These are phyloP conservation scores for Vairimorpha apis DNA, from an alignment of 371 early-diverging fungal genomes.

Conservation along the genomic window DNA sequence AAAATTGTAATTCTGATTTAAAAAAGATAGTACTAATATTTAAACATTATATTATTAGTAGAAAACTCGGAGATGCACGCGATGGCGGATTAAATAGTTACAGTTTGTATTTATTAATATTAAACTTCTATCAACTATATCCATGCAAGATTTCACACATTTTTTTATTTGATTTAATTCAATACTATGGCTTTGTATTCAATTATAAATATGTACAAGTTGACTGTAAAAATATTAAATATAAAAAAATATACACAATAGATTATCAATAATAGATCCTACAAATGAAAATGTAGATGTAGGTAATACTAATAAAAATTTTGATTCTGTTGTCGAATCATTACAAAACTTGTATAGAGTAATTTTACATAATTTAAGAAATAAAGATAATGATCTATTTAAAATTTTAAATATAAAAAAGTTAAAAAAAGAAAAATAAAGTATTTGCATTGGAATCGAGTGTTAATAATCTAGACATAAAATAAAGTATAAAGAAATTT, in stretches of 20 bases:
- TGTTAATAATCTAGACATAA: no score
- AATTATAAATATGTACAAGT: slow-evolving; percentile 32
- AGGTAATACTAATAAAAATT: slow-evolving; percentile 35
- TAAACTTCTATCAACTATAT: slow-evolving; percentile 73
- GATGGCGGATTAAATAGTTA: slow-evolving; percentile 87
- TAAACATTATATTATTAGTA: slow-evolving; percentile 72
- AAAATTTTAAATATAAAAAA: no score
- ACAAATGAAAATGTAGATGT: slow-evolving; percentile 39
- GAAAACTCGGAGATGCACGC: slow-evolving; percentile 76
- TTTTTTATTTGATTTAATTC: slow-evolving; percentile 82
- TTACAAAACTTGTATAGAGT: slow-evolving; percentile 45
- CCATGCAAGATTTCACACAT: slow-evolving; percentile 69
- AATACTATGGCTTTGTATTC: slow-evolving; percentile 71
- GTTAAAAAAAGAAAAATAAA: no score
- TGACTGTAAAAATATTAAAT: slow-evolving; percentile 9
- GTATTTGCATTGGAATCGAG: no score
- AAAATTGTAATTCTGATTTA: slow-evolving; percentile 65
- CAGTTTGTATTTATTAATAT: slow-evolving; percentile 72
- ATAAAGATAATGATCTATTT: no score
- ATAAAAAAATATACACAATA: slow-evolving; percentile 17
- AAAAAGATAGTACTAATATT: slow-evolving; percentile 69
- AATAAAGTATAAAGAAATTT: no score
- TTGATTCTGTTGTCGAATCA: slow-evolving; percentile 24
- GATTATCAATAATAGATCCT: slow-evolving; percentile 55
- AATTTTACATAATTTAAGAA: slow-evolving; percentile 21